Percentiles rank a stretch among this genome's conserved stretches.
Conservation (phyloP, 805 yeast species). For the Sporopachydermia quercuum region DNA sequence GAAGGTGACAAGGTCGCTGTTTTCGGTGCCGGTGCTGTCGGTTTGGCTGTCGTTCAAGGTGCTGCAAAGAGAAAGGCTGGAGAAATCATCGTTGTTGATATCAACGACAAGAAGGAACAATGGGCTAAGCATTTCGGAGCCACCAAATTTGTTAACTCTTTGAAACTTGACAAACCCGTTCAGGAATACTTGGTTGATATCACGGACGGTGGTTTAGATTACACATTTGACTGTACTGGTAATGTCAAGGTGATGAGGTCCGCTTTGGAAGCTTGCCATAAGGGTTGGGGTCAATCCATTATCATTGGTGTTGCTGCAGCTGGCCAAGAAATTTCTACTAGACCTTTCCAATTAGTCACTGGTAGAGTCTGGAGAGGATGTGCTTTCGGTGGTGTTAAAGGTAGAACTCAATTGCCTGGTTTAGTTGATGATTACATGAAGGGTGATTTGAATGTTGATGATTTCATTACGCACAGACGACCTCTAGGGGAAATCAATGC, state of each 20-base stretch:
- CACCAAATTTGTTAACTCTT: constrained; percentile 85
- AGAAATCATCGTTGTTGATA: constrained; percentile 65
- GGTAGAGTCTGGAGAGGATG: constrained; percentile 99
- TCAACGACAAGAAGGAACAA: constrained; percentile 67
- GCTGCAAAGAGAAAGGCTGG: constrained; percentile 73
- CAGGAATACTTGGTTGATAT: constrained; percentile 72
- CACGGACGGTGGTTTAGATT: constrained; percentile 97
- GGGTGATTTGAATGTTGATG: constrained; percentile 80
- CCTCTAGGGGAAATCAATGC: constrained; percentile 62
- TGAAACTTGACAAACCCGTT: constrained; percentile 51
- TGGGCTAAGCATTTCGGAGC: constrained; percentile 91
- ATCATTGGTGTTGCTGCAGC: constrained; percentile 98
- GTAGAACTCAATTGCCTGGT: constrained; percentile 88
- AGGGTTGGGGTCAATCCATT: constrained; percentile 97
- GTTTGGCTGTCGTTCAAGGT: constrained; percentile 92
- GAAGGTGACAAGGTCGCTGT: constrained; percentile 90
- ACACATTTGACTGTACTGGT: constrained; percentile 97
- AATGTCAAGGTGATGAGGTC: constrained; percentile 88
- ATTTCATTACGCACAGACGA: constrained; percentile 87
- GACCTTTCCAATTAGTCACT: constrained; percentile 98
- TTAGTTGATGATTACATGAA: constrained; percentile 73
- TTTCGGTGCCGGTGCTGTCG: constrained; percentile 97
- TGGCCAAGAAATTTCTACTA: constrained; percentile 88
- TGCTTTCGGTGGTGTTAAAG: constrained; percentile 99
- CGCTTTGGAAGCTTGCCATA: constrained; percentile 94